phyloP scores from a whole-genome alignment of 2,329 filamentous ascomycete genomes.

The Fusarium hostae region DNA sequence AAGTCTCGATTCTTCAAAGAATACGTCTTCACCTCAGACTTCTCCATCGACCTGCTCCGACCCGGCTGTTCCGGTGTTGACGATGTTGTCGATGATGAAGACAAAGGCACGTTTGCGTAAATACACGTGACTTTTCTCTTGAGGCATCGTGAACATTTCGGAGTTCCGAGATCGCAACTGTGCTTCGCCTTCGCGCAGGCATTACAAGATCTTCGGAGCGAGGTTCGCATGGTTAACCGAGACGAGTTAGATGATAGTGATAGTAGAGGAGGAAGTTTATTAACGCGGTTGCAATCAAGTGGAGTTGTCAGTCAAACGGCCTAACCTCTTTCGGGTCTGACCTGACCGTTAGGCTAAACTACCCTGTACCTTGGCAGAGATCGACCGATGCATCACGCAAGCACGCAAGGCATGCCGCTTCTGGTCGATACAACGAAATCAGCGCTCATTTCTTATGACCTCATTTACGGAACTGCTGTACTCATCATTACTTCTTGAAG shows the following conservation, averaged over 20 bases:
- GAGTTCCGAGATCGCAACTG: constrained; percentile 65
- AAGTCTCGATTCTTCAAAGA: not conserved
- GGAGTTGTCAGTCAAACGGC: not conserved
- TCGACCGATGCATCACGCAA: not conserved
- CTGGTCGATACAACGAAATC: not conserved
- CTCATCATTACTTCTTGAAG: not conserved
- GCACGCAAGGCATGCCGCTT: not conserved
- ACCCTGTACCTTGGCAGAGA: not conserved
- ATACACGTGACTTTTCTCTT: constrained; percentile 59
- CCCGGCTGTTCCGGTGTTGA: constrained; percentile 17
- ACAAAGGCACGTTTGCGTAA: constrained; percentile 65
- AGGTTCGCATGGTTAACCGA: constrained; percentile 58
- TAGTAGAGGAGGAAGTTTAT: constrained; percentile 21
- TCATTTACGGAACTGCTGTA: fast-evolving
- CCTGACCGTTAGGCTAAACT: not conserved
- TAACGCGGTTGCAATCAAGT: constrained; percentile 10
- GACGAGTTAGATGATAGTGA: constrained; percentile 10
- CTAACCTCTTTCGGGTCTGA: not conserved
- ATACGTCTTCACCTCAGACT: not conserved
- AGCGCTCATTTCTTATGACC: fast-evolving
- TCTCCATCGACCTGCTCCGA: not conserved
- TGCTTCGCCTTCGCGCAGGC: constrained; percentile 67
- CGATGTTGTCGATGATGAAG: constrained; percentile 28
- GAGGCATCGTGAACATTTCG: constrained; percentile 65
- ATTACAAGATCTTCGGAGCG: constrained; percentile 67